Conservation (phyloP, 2,329 filamentous ascomycete species). For the Stenocarpella maydis region DNA sequence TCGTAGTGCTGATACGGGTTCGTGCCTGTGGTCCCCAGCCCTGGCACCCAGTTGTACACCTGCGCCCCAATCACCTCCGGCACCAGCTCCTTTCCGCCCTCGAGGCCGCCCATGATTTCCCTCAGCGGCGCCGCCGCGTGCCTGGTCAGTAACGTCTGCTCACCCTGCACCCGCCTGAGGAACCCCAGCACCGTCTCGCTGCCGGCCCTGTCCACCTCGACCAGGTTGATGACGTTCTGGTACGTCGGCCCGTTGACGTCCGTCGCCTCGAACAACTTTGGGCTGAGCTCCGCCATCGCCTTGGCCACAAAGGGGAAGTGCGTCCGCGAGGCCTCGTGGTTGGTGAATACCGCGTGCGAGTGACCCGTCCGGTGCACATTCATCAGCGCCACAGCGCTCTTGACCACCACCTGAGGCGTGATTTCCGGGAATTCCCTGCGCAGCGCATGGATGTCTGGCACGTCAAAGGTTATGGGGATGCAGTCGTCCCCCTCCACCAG, state of each 20-base stretch:
- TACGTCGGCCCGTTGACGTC: constrained; percentile 37
- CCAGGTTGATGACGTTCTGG: constrained; percentile 35
- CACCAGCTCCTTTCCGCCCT: background rate
- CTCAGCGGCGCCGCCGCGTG: constrained; percentile 33
- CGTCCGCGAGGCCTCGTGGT: constrained; percentile 35
- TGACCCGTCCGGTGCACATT: constrained; percentile 35
- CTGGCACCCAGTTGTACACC: constrained; percentile 37
- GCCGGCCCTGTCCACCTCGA: constrained; percentile 1
- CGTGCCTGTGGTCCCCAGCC: constrained; percentile 32
- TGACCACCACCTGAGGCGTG: constrained; percentile 31
- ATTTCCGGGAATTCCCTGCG: constrained; percentile 28
- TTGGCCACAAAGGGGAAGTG: constrained; percentile 35
- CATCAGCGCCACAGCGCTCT: constrained; percentile 36
- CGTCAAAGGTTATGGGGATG: constrained; percentile 32
- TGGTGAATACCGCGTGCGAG: constrained; percentile 37
- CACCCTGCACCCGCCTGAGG: constrained; percentile 33
- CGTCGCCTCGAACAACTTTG: constrained; percentile 33
- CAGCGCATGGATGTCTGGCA: constrained; percentile 31
- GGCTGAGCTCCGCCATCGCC: constrained; percentile 28
- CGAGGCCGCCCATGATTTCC: constrained; percentile 32
- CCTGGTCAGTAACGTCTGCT: constrained; percentile 34
- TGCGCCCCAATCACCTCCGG: constrained; percentile 31
- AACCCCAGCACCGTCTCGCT: constrained; percentile 31
- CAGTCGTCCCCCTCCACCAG: constrained; percentile 27
- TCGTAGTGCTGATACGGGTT: constrained; percentile 32